Evolutionary conservation across 257 asterid genomes (phyloP).

Genomic region (Lycium barbarum): DNA sequence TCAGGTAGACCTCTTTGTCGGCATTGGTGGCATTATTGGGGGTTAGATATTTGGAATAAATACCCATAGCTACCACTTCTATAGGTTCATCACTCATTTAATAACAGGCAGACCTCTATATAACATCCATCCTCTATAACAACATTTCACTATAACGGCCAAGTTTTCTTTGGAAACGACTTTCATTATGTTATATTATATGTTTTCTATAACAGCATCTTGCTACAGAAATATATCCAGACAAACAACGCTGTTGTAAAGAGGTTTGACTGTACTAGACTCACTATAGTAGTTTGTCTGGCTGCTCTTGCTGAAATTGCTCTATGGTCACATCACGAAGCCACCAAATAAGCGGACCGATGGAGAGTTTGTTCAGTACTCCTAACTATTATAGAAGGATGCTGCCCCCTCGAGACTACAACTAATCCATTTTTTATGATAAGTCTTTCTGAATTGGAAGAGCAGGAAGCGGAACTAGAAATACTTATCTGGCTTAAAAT

Average conservation of each 20-base stretch:
- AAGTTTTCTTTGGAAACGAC: background rate
- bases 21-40: background rate
- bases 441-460: background rate
- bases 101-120: background rate
- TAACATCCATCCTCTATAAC: background rate
- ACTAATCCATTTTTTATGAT: background rate
- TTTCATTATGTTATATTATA: background rate
- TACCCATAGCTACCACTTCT: background rate
- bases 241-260: background rate
- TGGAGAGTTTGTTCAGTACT: no score
- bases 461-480: background rate
- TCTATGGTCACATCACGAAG: no score
- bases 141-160: background rate
- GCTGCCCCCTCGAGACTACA: background rate
- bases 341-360: no score
- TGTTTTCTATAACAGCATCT: background rate
- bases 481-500: constrained; percentile 33
- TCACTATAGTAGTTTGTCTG: background rate
- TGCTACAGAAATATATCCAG: background rate
- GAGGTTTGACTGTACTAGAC: background rate
- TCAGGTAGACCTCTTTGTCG: constrained; percentile 52
- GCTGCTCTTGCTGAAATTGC: background rate
- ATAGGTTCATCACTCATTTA: background rate
- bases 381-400: constrained; percentile 11
- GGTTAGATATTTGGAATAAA: background rate